Base-by-base conservation (phyloP, 495 filamentous ascomycete species). In the Aspergillus incahuasiensis region DNA sequence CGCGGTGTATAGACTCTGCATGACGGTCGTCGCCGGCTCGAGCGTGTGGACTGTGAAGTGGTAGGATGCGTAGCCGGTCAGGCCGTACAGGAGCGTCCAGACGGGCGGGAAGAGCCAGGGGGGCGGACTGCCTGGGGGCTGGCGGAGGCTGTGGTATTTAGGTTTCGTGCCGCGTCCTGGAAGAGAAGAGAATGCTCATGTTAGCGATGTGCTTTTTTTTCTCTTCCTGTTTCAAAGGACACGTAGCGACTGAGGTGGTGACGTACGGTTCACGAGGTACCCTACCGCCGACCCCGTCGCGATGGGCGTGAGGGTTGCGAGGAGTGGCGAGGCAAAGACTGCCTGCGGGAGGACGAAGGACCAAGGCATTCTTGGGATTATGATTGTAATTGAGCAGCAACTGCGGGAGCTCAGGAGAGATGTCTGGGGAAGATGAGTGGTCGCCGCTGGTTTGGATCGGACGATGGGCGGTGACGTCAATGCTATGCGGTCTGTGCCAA, bases 21-120 rank as follows among this genome's bases (percentile, higher is more conserved):
- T 22, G 51, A 54, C 48, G 5, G 55, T 30, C 1, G 60, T 60
- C 0, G n/a, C 47, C 15, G 48, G 18, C 7, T 40, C 11, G 82
- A 64, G 4, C 82, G 79, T 3, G 69, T 69, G 15, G 1, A 62
- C 35, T n/a, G 75, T 82, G 6, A 82, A 81, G 45, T 86, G 86
- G 71, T 96, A 84, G 24, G 89, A 83, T 4, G 90, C 84, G 68
- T 90, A 96, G 38, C 92, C 94, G 90, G 96, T 96, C 40, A 86
- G 65, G 5, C 83, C 87, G 71, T 97, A 97, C 12, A 97, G 82
- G 39, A 81, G 18, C 0, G 91, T 95, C 94, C 92, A 97, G 22
- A 83, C 83, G 2, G 91, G 90, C 1, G 84, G 88, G 63, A 96
- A 97, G 55, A 91, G 77, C 73, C 81, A 82, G 5, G 88, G 79